These are phyloP conservation scores for Pelargonium citronellum DNA, from an alignment of 441 rosid genomes.

Conservation along the genomic window DNA sequence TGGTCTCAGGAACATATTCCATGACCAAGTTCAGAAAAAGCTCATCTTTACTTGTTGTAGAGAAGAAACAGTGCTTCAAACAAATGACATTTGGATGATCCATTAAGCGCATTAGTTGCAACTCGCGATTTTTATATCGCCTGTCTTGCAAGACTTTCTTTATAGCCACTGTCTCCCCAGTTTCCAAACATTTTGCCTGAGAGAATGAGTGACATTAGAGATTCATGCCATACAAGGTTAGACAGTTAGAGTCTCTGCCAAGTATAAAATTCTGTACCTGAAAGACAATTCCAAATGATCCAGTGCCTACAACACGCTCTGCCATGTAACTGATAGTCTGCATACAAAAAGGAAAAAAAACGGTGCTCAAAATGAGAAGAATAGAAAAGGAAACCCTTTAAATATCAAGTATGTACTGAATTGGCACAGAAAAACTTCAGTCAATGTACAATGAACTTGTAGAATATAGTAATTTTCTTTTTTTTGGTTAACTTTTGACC, in stretches of 20 bases:
- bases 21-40: conserved; percentile 91
- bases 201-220: conserved; percentile 15
- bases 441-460: background rate
- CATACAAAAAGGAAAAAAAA: background rate
- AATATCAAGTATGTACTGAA: background rate
- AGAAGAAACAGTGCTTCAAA: conserved; percentile 95
- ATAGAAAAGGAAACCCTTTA: conserved; percentile 11
- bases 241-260: background rate
- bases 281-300: conserved; percentile 92
- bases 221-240: conserved; percentile 2
- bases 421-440: background rate
- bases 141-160: conserved; percentile 92
- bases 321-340: conserved; percentile 99
- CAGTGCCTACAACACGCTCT: conserved; percentile 90
- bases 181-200: conserved; percentile 91
- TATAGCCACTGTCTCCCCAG: conserved; percentile 91
- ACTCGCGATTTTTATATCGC: conserved; percentile 88
- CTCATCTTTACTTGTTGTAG: conserved; percentile 80
- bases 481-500: background rate
- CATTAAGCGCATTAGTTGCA: conserved; percentile 90
- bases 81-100: conserved; percentile 91
- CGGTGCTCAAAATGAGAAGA: background rate
- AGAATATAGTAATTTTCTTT: background rate
- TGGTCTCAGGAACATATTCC: conserved; percentile 95
- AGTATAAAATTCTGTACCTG: conserved; percentile 39